phyloP scores from a whole-genome alignment of 2,329 filamentous ascomycete species.

The Ceratocystis diversiconidia region DNA sequence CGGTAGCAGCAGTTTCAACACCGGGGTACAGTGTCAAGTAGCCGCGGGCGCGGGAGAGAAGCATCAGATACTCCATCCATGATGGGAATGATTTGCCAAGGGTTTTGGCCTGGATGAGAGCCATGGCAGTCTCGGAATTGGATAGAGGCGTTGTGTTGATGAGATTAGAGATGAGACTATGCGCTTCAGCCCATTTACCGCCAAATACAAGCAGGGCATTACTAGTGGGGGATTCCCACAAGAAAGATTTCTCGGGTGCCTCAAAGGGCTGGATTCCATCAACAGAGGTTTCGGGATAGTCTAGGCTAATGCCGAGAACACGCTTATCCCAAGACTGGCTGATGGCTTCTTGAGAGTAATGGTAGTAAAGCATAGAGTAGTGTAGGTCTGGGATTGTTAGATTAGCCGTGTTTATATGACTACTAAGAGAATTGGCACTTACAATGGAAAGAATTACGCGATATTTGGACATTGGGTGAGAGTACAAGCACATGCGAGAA shows the following conservation, averaged over 20 bases:
- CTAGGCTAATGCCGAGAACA: conserved; percentile 67
- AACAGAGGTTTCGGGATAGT: conserved; percentile 51
- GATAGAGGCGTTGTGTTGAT: conserved; percentile 23
- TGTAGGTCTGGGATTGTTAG: conserved; percentile 43
- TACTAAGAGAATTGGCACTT: conserved; percentile 21
- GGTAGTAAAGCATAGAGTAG: conserved; percentile 63
- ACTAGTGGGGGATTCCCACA: conserved; percentile 75
- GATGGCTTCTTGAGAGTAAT: conserved; percentile 44
- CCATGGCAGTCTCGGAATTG: conserved; percentile 29
- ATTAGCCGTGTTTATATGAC: neutral
- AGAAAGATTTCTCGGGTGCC: conserved; percentile 42
- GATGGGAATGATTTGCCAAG: conserved; percentile 57
- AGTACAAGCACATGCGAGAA: conserved; percentile 70
- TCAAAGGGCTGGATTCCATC: conserved; percentile 45
- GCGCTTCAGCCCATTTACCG: conserved; percentile 73
- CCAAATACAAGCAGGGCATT: conserved; percentile 74
- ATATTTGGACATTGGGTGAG: conserved; percentile 66
- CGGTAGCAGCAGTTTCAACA: conserved; percentile 34
- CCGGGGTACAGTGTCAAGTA: conserved; percentile 73
- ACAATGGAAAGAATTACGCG: conserved; percentile 71
- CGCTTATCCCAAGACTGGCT: conserved; percentile 35
- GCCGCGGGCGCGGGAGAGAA: conserved; percentile 59
- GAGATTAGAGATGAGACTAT: conserved; percentile 58
- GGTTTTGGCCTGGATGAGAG: conserved; percentile 32
- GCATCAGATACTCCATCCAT: conserved; percentile 65